Base-by-base conservation (phyloP, 2,329 filamentous ascomycete genomes). In the Pseudogymnoascus pannorum region DNA sequence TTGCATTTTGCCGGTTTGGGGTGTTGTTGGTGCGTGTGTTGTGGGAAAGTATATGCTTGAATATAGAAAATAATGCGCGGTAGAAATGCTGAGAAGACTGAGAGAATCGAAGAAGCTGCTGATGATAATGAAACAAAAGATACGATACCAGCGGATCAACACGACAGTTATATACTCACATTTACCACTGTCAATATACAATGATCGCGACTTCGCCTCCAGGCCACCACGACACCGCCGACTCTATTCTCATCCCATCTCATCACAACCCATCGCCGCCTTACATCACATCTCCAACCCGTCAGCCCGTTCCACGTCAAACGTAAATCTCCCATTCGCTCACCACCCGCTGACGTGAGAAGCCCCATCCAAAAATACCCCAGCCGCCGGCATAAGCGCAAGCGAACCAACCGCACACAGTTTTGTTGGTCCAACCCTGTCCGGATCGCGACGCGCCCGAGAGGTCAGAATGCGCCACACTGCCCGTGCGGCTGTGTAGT, bases 1-100 rank as follows among this genome's bases (percentile, higher is more conserved):
- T 48, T 68, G 68, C 75, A 75, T 78, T 20, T 67, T 75, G 68
- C 64, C 54, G 33, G 42, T 31, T 59, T 64, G 59, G 38, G 59
- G 59, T 61, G 57, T 29, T 58, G 36, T n/a, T 42, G 31, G 54
- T 29, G 20, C n/a, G 24, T n/a, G n/a, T n/a, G n/a, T n/a, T n/a
- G 35, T 22, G 40, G 33, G 42, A 35, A 14, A 9, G 7, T 11
- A 57, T 29, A 51, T 38, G 51, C 31, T 58, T 22, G 44, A 58
- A 42, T 36, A 2, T 38, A 58, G 60, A 60, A 57, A 60, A 62
- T 51, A n/a, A 18, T 29, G 44, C n/a, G 44, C 24, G 16, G 24
- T 51, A 51, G 14, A 29, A 29, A 51, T 12, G n/a, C 44, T 51
- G 44, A 18, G 44, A 51, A 16, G 44, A 18, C 44, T 51, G 44